phyloP scores from a whole-genome alignment of 495 filamentous ascomycete genomes.

The Xylaria bambusicola region DNA sequence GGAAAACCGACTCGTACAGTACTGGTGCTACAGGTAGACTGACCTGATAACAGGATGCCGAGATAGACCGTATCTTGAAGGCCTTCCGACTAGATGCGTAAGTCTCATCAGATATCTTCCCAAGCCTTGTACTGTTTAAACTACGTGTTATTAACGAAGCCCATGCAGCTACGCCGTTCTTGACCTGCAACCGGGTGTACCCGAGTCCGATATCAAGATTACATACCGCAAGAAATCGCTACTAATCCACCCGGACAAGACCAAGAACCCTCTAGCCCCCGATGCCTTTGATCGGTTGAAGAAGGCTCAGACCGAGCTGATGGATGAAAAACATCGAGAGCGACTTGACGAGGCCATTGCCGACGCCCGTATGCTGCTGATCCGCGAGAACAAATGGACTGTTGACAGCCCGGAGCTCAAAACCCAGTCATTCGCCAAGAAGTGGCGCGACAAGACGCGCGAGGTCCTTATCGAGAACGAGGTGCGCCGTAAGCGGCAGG shows the following conservation, averaged over 20 bases:
- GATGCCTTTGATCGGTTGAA: conserved; percentile 97
- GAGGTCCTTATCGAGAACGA: conserved; percentile 92
- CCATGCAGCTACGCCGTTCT: conserved; percentile 80
- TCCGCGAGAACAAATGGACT: conserved; percentile 91
- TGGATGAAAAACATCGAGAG: conserved; percentile 89
- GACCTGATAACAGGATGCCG: conserved; percentile 68
- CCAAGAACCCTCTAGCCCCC: conserved; percentile 83
- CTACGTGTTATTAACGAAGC: conserved; percentile 8
- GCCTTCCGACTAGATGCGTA: conserved; percentile 90
- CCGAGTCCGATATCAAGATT: conserved; percentile 94
- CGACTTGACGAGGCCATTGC: conserved; percentile 92
- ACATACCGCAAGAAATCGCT: conserved; percentile 95
- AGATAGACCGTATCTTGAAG: conserved; percentile 91
- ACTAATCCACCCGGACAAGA: conserved; percentile 98
- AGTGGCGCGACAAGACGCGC: conserved; percentile 92
- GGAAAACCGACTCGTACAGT: background rate
- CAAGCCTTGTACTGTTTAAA: background rate
- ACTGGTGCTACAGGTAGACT: background rate
- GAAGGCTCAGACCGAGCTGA: conserved; percentile 85
- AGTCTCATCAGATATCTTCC: conserved; percentile 30
- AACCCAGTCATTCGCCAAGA: conserved; percentile 73
- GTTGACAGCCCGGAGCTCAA: conserved; percentile 84
- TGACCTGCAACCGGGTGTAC: conserved; percentile 91
- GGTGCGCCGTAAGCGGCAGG: conserved; percentile 75
- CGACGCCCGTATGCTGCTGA: conserved; percentile 90